Conservation (phyloP, 2,329 filamentous ascomycete genomes). For the Paraphoma chrysanthemicola region DNA sequence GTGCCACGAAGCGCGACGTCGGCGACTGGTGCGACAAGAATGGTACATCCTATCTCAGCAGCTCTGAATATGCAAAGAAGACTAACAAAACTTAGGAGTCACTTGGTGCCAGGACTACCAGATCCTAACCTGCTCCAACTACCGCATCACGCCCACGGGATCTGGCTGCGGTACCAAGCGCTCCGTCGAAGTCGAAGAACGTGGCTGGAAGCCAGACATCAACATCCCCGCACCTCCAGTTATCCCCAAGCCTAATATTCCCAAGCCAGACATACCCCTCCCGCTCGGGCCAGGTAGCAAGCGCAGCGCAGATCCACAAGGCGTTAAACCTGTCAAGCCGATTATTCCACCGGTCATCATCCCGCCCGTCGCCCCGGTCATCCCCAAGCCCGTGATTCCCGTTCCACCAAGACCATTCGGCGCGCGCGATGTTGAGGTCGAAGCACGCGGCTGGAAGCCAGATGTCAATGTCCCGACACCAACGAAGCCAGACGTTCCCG, state of each 20-base stretch:
- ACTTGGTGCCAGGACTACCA: conserved; percentile 1
- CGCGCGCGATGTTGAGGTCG: background rate
- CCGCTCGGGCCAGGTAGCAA: background rate
- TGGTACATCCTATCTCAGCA: background rate
- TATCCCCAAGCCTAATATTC: background rate
- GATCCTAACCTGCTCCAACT: background rate
- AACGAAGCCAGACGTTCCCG: background rate
- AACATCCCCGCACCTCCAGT: background rate
- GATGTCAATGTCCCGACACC: background rate
- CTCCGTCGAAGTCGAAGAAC: background rate
- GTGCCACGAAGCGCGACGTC: background rate
- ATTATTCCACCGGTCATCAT: background rate
- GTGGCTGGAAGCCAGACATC: background rate
- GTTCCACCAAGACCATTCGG: background rate
- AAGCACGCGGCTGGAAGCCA: background rate
- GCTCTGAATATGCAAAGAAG: background rate
- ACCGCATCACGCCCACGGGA: background rate
- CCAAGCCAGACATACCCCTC: background rate
- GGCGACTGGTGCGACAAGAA: background rate
- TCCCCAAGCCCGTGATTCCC: background rate
- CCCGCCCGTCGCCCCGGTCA: background rate
- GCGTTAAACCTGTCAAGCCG: background rate
- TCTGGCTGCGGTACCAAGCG: background rate
- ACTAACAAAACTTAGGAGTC: background rate
- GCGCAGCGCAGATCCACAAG: background rate